Base-by-base conservation (phyloP, 2,329 filamentous ascomycete genomes). In the Aquanectria penicillioides region DNA sequence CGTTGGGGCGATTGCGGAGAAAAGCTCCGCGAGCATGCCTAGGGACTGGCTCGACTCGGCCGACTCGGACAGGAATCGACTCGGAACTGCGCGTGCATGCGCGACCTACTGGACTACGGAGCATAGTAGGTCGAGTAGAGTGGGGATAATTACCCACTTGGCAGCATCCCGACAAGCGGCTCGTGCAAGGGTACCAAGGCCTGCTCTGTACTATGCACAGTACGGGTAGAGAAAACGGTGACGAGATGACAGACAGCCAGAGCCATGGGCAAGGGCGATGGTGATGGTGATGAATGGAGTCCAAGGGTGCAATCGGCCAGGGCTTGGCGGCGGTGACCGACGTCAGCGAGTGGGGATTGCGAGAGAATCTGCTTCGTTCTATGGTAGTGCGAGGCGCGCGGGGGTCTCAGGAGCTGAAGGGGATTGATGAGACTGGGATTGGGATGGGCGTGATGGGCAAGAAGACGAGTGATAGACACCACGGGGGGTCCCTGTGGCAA, bases 11-110 rank as follows among this genome's bases (percentile, higher is more conserved):
- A 15, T 12, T 20, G 31, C 40, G 28, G 33, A 47, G 40, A 15
- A 38, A 10, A 23, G 33, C 50, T 47, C 40, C 40, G 40, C 6
- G 31, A n/a, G 6, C 20, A 23, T 15, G 40, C 17, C 17, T 29
- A 25, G 28, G 40, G n/a, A n/a, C n/a, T n/a, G n/a, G n/a, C n/a
- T n/a, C n/a, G n/a, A 54, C 50, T 54, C 50, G 50, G 50, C 50
- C 41, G 50, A 54, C 41, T 37, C 33, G 31, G 41, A 46, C 23
- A 29, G 34, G 25, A 37, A 23, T 46, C 22, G 17, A 53, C 29
- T 44, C 40, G 50, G 50, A 37, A 37, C 33, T 37, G 20, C 22
- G 40, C 33, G 46, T 25, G 40, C n/a, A n/a, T n/a, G n/a, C n/a
- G n/a, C n/a, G n/a, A n/a, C n/a, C n/a, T n/a, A n/a, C n/a, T n/a